Percentiles rank a stretch among this genome's conserved stretches.
phyloP scores from a whole-genome alignment of 495 filamentous ascomycete genomes.

The Hyphodiscus hymeniophilus region DNA sequence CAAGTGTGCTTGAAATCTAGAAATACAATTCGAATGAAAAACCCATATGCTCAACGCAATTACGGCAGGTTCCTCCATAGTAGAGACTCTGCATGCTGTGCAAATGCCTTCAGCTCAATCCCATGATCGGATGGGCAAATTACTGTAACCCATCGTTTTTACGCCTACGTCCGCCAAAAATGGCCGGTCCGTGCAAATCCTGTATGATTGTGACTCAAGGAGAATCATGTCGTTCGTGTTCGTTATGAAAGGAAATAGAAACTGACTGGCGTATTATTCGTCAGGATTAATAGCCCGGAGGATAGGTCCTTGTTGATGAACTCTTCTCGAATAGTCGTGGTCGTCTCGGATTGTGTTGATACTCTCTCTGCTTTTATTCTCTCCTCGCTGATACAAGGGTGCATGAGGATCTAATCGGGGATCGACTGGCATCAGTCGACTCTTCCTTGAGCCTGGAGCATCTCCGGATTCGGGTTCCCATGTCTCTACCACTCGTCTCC shows the following conservation, averaged over 20 bases:
- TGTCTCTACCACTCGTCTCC: constrained; percentile 20
- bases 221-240: constrained; percentile 8
- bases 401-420: constrained; percentile 46
- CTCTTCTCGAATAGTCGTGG: constrained; percentile 44
- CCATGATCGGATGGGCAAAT: neutral
- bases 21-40: too few relatives aligned
- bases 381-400: constrained; percentile 36
- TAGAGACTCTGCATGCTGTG: too few relatives aligned
- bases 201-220: constrained; percentile 7
- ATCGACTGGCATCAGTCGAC: constrained; percentile 44
- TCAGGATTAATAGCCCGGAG: constrained; percentile 48
- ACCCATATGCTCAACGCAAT: too few relatives aligned
- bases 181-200: constrained; percentile 5
- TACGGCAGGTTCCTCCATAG: too few relatives aligned
- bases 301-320: constrained; percentile 31
- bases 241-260: constrained; percentile 3
- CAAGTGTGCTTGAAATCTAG: too few relatives aligned
- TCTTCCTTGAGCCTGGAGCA: constrained; percentile 29
- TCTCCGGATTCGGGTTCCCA: constrained; percentile 16
- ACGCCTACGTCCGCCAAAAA: constrained; percentile 8
- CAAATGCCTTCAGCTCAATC: too few relatives aligned
- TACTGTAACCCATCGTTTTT: constrained; percentile 1
- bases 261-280: neutral
- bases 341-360: constrained; percentile 47
- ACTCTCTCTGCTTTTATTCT: constrained; percentile 41